Evolutionary conservation across 106 monocot species (phyloP).

Genomic region (Ottelia alismoides): DNA sequence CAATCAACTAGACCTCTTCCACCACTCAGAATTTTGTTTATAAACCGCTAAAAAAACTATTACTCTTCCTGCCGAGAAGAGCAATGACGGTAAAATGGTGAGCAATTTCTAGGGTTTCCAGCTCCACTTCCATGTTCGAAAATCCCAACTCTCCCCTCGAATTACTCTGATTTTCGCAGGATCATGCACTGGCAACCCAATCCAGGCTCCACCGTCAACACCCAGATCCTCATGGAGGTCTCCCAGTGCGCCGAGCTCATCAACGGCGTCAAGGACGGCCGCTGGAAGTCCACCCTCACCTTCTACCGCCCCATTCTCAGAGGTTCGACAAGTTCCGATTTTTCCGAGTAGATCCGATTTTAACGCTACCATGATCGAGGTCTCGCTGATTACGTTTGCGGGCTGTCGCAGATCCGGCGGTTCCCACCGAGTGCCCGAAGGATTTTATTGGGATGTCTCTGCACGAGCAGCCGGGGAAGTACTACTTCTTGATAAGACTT

Average conservation of each 20-base stretch:
- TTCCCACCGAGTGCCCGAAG: constrained; percentile 16
- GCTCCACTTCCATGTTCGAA: no score
- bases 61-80: no score
- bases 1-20: no score
- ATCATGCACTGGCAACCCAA: constrained; percentile 95
- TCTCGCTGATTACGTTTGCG: not conserved
- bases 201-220: constrained; percentile 63
- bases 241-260: constrained; percentile 67
- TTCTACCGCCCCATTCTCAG: constrained; percentile 73
- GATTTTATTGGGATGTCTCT: constrained; percentile 72
- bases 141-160: no score
- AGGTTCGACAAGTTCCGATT: constrained; percentile 1
- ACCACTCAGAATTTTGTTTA: no score
- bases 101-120: no score
- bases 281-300: constrained; percentile 66
- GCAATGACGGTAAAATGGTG: no score
- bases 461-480: constrained; percentile 54
- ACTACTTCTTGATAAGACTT: constrained; percentile 58
- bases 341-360: not conserved
- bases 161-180: no score
- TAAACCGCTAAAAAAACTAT: no score
- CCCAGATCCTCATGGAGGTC: constrained; percentile 68
- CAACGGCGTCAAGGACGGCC: constrained; percentile 46
- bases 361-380: not conserved
- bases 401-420: constrained; percentile 2